Evolutionary conservation across 1,284 basidiomycete genomes (phyloP).

Genomic region (Apiotrichum porosum): DNA sequence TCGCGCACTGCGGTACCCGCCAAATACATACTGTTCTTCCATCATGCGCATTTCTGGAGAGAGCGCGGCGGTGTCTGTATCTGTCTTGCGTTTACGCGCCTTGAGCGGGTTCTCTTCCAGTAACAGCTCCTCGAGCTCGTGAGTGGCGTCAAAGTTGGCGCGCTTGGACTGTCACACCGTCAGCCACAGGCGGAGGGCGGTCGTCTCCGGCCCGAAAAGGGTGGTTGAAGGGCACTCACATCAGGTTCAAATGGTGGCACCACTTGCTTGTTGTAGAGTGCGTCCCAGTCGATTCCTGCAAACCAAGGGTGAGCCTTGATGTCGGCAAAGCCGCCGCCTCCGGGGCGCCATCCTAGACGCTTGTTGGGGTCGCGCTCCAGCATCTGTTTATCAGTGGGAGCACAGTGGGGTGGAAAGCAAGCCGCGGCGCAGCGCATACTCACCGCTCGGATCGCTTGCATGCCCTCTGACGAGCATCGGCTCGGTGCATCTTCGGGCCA

Average conservation of each 20-base stretch:
- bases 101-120: conserved; percentile 96
- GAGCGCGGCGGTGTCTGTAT: conserved; percentile 76
- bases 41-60: conserved; percentile 90
- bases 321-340: conserved; percentile 72
- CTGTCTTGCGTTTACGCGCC: conserved; percentile 84
- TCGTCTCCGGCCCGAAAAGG: neutral
- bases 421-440: too few species aligned
- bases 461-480: conserved; percentile 43
- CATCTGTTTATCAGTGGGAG: too few species aligned
- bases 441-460: conserved; percentile 45
- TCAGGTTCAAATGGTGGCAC: conserved; percentile 88
- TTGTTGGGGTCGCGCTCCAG: conserved; percentile 77
- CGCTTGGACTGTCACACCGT: conserved; percentile 69
- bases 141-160: conserved; percentile 98
- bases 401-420: too few species aligned
- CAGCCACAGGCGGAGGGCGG: too few species aligned
- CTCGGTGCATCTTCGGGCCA: conserved; percentile 48
- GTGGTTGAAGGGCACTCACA: conserved; percentile 37
- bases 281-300: conserved; percentile 76
- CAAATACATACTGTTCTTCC: conserved; percentile 90
- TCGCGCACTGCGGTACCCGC: too few species aligned
- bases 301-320: conserved; percentile 85
- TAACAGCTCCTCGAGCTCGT: conserved; percentile 91
- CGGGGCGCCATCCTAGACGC: conserved; percentile 73
- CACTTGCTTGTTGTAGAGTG: conserved; percentile 71